Base-by-base conservation (phyloP, 192 early-diverging fungal genomes). In the Cladochytrium replicatum region DNA sequence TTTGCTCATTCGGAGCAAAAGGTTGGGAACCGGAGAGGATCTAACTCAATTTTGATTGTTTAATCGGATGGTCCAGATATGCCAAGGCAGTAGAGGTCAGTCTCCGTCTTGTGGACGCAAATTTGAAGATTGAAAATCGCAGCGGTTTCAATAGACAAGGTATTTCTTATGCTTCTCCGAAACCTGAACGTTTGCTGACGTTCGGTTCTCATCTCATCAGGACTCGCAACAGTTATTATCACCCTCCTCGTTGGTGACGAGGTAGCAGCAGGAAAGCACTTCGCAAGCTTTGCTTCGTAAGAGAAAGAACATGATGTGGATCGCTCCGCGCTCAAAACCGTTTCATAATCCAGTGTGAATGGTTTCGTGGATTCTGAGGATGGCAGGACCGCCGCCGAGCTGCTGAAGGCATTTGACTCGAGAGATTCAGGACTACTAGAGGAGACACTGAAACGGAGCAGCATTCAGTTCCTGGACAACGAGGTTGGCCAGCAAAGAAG, bases 201-300 rank as follows among this genome's bases (percentile, higher is more conserved):
- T n/a, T n/a, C n/a, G n/a, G n/a, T n/a, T n/a, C n/a, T n/a, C n/a
- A n/a, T n/a, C n/a, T n/a, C n/a, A n/a, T n/a, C n/a, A n/a, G n/a
- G n/a, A n/a, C 58, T 90, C 21, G 71, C 74, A 19, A 69, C 79
- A 30, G 51, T 84, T 6, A 74, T 90, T 23, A 55, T 86, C 15
- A 50, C 69, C 2, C 56, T 89, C n/a, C 74, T 77, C n/a, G 57
- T 67, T 42, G 82, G 77, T 25, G 85, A 89, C 59, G 78, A 81
- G 43, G 78, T 81, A 1, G 86, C 81, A 19, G 84, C 85, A 4
- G 64, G 67, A 27, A 83, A 83, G 50, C 61, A 60, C 43, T 77
- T 83, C 24, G 65, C 70, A 29, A 44, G 43, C 19, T 80, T 67
- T 48, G 74, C 69, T 49, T 54, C 55, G 84, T 86, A 67, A 32